Conservation (phyloP, 495 filamentous ascomycete genomes). For the Hypoxylon cercidicola region DNA sequence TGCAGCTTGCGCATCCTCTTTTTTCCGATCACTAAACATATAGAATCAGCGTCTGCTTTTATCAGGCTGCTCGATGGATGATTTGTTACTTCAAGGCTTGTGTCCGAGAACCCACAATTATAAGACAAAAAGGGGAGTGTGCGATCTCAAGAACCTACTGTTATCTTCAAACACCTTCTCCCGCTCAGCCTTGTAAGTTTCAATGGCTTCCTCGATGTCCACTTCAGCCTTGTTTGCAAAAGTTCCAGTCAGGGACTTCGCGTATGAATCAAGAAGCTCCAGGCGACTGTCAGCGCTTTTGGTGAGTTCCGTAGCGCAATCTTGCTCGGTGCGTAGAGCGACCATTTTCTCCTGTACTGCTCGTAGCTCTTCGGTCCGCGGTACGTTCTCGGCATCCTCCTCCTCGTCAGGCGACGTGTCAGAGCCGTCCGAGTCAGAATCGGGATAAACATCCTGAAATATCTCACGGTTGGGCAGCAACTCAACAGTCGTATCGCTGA, state of each 20-base stretch:
- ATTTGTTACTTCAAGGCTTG: not conserved
- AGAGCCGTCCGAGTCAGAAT: slow-evolving; percentile 47
- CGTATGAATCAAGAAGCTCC: slow-evolving; percentile 56
- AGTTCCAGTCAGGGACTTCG: not conserved
- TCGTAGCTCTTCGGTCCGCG: not conserved
- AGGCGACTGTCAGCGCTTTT: slow-evolving; percentile 53
- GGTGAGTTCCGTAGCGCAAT: slow-evolving; percentile 46
- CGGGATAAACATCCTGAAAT: slow-evolving; percentile 66
- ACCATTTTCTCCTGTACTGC: not conserved
- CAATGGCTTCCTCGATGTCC: not conserved
- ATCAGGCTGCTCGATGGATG: not conserved
- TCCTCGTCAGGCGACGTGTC: not conserved
- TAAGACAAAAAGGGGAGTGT: not conserved
- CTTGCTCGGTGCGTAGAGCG: slow-evolving; percentile 33
- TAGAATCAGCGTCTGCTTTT: not conserved
- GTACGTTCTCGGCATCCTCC: not conserved
- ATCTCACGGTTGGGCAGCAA: slow-evolving; percentile 67
- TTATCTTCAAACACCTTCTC: slow-evolving; percentile 13
- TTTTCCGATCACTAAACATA: not conserved
- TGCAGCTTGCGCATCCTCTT: not conserved
- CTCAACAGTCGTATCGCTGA: slow-evolving; percentile 74
- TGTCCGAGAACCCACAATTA: not conserved
- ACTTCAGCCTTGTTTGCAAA: not conserved
- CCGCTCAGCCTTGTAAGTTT: slow-evolving; percentile 25
- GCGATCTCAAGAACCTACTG: not conserved